Percentiles rank a stretch among this genome's conserved stretches.
Evolutionary conservation across 139 green algal species (phyloP).

Genomic region (Chlamydomonas asymmetrica): DNA sequence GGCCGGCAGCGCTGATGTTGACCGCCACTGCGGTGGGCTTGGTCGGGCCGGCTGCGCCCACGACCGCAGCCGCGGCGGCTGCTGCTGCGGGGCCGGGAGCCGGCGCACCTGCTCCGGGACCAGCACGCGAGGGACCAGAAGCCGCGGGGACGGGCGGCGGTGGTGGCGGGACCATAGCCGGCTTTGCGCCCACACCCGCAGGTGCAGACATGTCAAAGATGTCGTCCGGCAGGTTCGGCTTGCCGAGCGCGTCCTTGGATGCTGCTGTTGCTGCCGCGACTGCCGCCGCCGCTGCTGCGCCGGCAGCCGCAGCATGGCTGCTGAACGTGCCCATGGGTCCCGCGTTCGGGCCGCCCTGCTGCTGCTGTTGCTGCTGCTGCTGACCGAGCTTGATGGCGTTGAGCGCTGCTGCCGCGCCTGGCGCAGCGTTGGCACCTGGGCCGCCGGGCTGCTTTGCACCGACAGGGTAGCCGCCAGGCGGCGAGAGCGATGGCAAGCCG

Average conservation of each 20-base stretch:
- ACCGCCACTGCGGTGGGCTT: neutral
- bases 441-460: constrained; percentile 11
- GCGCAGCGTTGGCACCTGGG: neutral
- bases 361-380: no score
- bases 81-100: neutral
- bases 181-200: neutral
- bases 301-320: no score
- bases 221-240: constrained; percentile 37
- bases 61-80: neutral
- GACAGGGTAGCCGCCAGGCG: neutral
- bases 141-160: constrained; percentile 10
- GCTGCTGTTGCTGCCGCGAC: neutral
- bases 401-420: no score
- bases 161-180: neutral
- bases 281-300: neutral
- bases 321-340: no score
- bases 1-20: neutral
- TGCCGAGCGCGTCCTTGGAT: constrained; percentile 4
- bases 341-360: neutral
- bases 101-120: neutral
- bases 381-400: neutral
- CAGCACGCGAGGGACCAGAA: neutral
- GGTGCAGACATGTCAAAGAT: constrained; percentile 26
- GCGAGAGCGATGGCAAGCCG: constrained; percentile 8
- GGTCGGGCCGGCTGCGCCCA: neutral